These are phyloP conservation scores for Pelargonium citronellum DNA, from an alignment of 441 rosid genomes.

Conservation along the genomic window DNA sequence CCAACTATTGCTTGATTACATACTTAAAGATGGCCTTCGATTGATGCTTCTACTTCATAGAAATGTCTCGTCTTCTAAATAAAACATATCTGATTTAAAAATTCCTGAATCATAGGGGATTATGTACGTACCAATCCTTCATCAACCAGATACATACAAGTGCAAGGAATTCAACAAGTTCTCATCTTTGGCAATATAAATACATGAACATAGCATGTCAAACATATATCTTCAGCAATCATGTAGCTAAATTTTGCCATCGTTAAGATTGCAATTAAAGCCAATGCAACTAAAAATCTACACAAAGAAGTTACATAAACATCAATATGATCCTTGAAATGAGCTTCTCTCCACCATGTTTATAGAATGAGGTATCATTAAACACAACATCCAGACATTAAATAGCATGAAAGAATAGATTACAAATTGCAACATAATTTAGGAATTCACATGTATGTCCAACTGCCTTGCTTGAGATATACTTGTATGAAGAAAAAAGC, in stretches of 20 bases:
- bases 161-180: not conserved
- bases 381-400: not conserved
- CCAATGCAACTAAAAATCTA: not conserved
- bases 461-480: not conserved
- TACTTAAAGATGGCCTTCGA: not conserved
- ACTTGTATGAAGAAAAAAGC: too few relatives aligned
- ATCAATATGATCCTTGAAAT: conserved; percentile 1
- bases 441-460: not conserved
- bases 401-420: not conserved
- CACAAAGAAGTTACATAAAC: not conserved
- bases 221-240: not conserved
- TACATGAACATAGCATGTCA: not conserved
- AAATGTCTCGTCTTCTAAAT: not conserved
- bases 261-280: not conserved
- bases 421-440: not conserved
- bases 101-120: not conserved
- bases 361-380: not conserved
- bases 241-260: not conserved
- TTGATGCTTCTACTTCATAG: not conserved
- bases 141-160: not conserved
- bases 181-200: not conserved
- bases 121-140: not conserved
- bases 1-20: not conserved
- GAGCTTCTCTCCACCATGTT: not conserved
- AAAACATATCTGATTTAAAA: not conserved